Evolutionary conservation across 352 stramenopile genomes (phyloP).

Genomic region (Lagenidium sp.): DNA sequence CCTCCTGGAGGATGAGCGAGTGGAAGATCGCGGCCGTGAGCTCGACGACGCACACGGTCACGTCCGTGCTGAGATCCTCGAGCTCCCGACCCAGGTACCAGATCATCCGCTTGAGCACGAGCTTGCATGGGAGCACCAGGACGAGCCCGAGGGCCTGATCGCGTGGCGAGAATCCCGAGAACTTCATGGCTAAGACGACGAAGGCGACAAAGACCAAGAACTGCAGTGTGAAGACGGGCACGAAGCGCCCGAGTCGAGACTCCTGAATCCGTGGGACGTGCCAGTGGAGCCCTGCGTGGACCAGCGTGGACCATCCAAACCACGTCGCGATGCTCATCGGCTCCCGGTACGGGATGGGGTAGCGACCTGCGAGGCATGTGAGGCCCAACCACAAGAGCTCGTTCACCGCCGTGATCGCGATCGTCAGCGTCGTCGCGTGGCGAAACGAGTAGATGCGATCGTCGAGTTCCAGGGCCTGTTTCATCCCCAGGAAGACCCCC

Average conservation of each 20-base stretch:
- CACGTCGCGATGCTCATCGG: conserved; percentile 5
- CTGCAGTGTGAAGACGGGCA: conserved; percentile 8
- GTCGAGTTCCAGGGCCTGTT: conserved; percentile 10
- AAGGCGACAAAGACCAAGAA: conserved; percentile 11
- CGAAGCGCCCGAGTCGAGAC: conserved; percentile 4
- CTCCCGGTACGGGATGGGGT: conserved; percentile 12
- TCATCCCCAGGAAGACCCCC: conserved; percentile 6
- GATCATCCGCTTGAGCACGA: neutral
- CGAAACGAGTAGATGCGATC: conserved; percentile 4
- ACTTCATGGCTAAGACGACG: conserved; percentile 4
- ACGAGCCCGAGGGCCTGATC: conserved; percentile 4
- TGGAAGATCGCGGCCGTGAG: neutral
- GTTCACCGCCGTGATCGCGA: conserved; percentile 1
- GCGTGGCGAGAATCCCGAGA: neutral
- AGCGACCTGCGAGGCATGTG: conserved; percentile 7
- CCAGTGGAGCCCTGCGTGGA: conserved; percentile 4
- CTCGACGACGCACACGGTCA: conserved; percentile 1
- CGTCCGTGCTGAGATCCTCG: neutral
- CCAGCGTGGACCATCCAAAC: conserved; percentile 1
- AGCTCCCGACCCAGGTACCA: neutral
- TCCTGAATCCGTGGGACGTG: conserved; percentile 5
- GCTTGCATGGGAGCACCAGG: neutral
- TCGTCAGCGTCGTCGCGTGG: conserved; percentile 1
- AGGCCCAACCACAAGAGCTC: conserved; percentile 6
- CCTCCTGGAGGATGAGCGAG: neutral